phyloP scores from a whole-genome alignment of 2,329 filamentous ascomycete species.

The Colletotrichum spinosum region DNA sequence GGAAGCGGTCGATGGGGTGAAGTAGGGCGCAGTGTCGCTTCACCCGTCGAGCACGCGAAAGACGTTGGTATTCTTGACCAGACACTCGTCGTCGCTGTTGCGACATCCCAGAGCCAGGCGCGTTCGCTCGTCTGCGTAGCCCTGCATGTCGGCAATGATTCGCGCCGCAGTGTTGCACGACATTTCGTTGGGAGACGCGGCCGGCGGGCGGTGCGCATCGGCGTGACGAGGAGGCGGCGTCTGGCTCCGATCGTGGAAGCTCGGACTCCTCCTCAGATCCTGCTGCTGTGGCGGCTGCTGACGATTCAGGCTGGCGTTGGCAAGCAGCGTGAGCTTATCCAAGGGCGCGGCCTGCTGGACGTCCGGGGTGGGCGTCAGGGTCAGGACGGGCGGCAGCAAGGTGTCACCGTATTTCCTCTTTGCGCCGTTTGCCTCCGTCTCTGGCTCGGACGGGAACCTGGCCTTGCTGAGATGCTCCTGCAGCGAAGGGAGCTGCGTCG shows the following conservation, averaged over 20 bases:
- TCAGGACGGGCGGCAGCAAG: constrained; percentile 30
- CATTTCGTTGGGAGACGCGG: constrained; percentile 47
- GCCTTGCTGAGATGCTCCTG: constrained; percentile 31
- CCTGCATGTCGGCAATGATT: constrained; percentile 55
- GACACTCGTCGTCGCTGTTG: constrained; percentile 42
- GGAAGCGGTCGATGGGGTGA: background rate
- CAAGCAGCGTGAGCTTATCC: constrained; percentile 53
- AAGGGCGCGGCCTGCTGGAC: constrained; percentile 39
- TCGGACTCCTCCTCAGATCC: constrained; percentile 39
- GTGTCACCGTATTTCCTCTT: constrained; percentile 29
- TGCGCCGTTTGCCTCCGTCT: constrained; percentile 1
- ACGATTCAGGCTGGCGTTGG: constrained; percentile 46
- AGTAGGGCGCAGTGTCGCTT: background rate
- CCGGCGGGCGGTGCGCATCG: constrained; percentile 38
- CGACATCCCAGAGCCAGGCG: constrained; percentile 47
- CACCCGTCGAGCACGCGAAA: constrained; percentile 48
- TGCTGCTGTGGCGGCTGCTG: constrained; percentile 36
- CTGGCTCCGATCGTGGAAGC: constrained; percentile 15
- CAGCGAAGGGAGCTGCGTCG: constrained; percentile 22
- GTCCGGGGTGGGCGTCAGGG: constrained; percentile 32
- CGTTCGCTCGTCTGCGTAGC: constrained; percentile 44
- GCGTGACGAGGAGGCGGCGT: constrained; percentile 30
- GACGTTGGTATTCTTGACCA: constrained; percentile 50
- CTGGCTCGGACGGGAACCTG: constrained; percentile 16
- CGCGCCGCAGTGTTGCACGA: constrained; percentile 49